A percentile compares a stretch with the other conserved stretches of the same genome.
Conservation (phyloP, 352 stramenopile species). For the Phytopythium cucurbitacearum region DNA sequence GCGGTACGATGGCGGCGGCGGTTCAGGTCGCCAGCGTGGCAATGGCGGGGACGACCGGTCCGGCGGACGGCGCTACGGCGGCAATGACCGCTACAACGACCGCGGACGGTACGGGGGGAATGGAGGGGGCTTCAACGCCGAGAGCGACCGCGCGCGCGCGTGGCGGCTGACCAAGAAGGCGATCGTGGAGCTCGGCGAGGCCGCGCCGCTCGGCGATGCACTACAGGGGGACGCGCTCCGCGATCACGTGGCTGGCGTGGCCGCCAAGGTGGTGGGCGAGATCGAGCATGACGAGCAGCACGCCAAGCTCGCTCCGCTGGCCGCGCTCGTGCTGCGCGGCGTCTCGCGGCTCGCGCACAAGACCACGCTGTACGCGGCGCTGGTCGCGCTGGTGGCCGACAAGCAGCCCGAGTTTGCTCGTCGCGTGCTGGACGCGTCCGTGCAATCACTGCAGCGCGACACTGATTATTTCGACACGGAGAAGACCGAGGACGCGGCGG, state of each 20-base stretch:
- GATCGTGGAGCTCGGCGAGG: slow-evolving; percentile 64
- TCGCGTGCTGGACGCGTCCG: slow-evolving; percentile 35
- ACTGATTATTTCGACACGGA: slow-evolving; percentile 49
- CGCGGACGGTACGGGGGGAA: slow-evolving; percentile 16
- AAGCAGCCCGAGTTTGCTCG: slow-evolving; percentile 51
- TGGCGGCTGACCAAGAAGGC: slow-evolving; percentile 77
- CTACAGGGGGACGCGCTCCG: slow-evolving; percentile 25
- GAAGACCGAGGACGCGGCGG: slow-evolving; percentile 9
- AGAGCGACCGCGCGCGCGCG: slow-evolving; percentile 62
- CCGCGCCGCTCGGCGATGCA: slow-evolving; percentile 22
- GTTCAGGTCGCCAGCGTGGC: neutral
- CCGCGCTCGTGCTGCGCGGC: slow-evolving; percentile 47
- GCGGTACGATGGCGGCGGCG: slow-evolving; percentile 33
- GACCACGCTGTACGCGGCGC: slow-evolving; percentile 62
- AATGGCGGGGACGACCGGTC: slow-evolving; percentile 26
- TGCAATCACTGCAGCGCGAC: slow-evolving; percentile 44
- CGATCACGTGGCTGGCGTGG: slow-evolving; percentile 42
- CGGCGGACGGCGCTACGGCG: slow-evolving; percentile 9
- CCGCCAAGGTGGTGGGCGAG: slow-evolving; percentile 40
- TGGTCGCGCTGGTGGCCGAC: slow-evolving; percentile 67
- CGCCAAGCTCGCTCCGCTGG: slow-evolving; percentile 56
- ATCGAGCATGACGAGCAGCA: slow-evolving; percentile 47
- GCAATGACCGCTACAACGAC: slow-evolving; percentile 24
- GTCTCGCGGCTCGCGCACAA: slow-evolving; percentile 59
- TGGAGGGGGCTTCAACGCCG: slow-evolving; percentile 10